Base-by-base conservation (phyloP, 495 filamentous ascomycete species). In the Talaromyces nanjingensis region DNA sequence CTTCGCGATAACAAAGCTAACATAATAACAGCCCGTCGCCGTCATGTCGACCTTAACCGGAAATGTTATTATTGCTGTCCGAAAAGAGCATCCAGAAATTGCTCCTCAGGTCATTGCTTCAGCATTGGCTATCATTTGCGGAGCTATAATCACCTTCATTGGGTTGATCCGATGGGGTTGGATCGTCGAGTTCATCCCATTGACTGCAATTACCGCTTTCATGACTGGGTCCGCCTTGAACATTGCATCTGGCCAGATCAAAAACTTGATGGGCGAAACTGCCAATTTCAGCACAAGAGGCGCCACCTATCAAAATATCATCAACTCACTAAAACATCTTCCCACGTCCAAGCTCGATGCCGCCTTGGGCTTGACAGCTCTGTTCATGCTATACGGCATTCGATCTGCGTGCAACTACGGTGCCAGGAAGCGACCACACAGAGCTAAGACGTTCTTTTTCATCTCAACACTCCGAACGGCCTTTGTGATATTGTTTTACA, bases 191-290 rank as follows among this genome's bases (percentile, higher is more conserved):
- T 88, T 98, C 70, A 98, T 98, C 72, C 88, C 94, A 1, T 83
- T 98, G 33, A 86, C 91, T 1, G 89, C 94, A 1, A 96, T 98
- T 60, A 91, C 90, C 8, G 92, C 94, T 3, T 98, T 96, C 84
- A 98, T 99, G 93, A 98, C 94, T 2, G 94, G 94, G 6, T 96
- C 94, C 0, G 96, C 94, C 27, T 77, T 99, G 73, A 96, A 86
- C 70, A 99, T 99, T 71, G 86, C 86, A 37, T 81, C 86, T 49
- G 93, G 94, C n/a, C 94, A 99, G 76, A 83, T 97, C 31, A 86
- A 90, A 1, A 82, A 82, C 8, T 71, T 99, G 80, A 87, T 99
- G 80, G 94, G 96, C 8, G 90, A 96, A 72, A 85, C 79, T 0
- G 85, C 83, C 4, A 61, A 72, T 0, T 89, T 96, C 72, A 85